Base-by-base conservation (phyloP, 129 eudicot genomes). In the Arctium lappa region DNA sequence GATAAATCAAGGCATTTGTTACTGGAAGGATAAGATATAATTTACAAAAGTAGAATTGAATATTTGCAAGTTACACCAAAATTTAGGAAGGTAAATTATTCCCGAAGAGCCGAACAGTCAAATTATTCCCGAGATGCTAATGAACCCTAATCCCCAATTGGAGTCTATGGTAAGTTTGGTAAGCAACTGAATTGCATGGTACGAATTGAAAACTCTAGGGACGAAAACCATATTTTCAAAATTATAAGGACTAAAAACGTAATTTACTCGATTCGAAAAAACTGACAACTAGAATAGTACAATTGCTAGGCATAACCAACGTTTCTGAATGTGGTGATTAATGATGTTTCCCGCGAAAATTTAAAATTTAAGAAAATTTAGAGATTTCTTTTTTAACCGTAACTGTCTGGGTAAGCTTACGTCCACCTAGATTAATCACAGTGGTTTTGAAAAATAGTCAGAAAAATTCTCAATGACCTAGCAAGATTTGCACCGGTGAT, bases 111-210 rank as follows among this genome's bases (percentile, higher is more conserved):
- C 6, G 18, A 53, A 53, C 5, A 53, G 63, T 13, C 5, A 13
- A 16, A 56, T 56, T 15, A 46, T 44, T 44, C 50, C 22, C 32
- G 50, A 65, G 22, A 60, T 31, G 39, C 74, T 74, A 6, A 77
- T 82, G 77, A 69, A 34, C 82, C 86, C 77, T 70, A 70, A 50
- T 77, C 66, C 86, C 84, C 72, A 81, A 81, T 72, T 73, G 79
- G 56, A 22, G 29, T 60, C 8, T 60, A 60, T 60, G 29, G 66
- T 60, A 60, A 6, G 2, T 60, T 16, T 60, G 2, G 66, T 60
- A n/a, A 16, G 66, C 29, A 16, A 60, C 68, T 9, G 12, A 46
- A 46, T 12, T 1, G 56, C 4, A 46, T 46, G 10, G 56, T 2
- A 46, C 15, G 0, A 53, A 3, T 5, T 53, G 5, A 53, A n/a